Conservation (phyloP, 106 monocot genomes). For the Chionographis japonica region DNA sequence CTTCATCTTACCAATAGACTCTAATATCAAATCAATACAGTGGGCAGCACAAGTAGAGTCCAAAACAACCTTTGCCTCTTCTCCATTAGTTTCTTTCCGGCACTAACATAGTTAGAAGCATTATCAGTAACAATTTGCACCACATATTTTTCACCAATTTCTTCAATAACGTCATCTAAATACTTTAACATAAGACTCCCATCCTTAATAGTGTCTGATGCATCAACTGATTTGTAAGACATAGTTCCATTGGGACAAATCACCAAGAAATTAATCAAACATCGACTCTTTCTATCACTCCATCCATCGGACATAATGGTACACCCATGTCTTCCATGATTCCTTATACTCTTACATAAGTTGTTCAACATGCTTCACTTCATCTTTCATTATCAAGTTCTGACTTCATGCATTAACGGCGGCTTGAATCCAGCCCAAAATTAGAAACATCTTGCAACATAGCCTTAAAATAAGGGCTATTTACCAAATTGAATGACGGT, state of each 20-base stretch:
- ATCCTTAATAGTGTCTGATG: neutral
- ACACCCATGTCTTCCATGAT: neutral
- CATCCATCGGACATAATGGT: neutral
- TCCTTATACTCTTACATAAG: neutral
- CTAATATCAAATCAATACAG: neutral
- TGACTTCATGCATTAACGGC: no score
- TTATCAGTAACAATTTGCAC: neutral
- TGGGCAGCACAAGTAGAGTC: neutral
- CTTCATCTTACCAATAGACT: neutral
- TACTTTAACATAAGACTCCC: neutral
- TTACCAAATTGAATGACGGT: no score
- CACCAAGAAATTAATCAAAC: neutral
- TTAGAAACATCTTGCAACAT: no score
- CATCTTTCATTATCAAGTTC: no score
- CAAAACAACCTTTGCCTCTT: neutral
- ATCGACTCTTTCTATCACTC: neutral
- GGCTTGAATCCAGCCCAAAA: no score
- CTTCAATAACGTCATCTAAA: neutral
- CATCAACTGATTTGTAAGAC: neutral
- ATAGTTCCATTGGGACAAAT: neutral
- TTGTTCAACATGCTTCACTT: no score
- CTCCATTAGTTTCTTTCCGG: neutral
- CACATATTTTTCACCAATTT: neutral
- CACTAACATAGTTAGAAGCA: no score
- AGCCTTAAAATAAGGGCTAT: no score